Evolutionary conservation across 805 yeast species (phyloP).

Genomic region (Groenewaldozyma tartarivorans): DNA sequence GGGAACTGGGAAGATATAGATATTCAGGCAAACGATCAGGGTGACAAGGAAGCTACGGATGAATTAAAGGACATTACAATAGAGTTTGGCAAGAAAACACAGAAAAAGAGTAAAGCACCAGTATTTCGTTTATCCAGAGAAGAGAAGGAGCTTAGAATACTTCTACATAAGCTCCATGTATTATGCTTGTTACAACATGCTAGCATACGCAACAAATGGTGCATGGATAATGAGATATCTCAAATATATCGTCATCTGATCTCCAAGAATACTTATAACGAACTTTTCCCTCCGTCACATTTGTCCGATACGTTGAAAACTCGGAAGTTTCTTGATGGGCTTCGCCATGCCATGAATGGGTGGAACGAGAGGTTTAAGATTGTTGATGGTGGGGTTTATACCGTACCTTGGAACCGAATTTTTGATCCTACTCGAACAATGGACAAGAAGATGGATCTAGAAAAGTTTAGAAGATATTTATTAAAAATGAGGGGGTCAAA

Average conservation of each 20-base stretch:
- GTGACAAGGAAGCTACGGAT: slow-evolving; percentile 1
- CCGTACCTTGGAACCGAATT: slow-evolving; percentile 42
- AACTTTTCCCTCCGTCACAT: slow-evolving; percentile 40
- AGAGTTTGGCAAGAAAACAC: slow-evolving; percentile 1
- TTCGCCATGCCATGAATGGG: slow-evolving; percentile 53
- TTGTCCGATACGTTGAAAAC: slow-evolving; percentile 42
- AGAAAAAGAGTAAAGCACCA: background rate
- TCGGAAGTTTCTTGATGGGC: slow-evolving; percentile 63
- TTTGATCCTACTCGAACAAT: slow-evolving; percentile 17
- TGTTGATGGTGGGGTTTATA: slow-evolving; percentile 30
- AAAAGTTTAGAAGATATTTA: slow-evolving; percentile 36
- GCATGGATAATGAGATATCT: slow-evolving; percentile 40
- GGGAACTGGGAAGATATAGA: slow-evolving; percentile 34
- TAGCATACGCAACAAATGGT: slow-evolving; percentile 62
- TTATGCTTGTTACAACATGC: slow-evolving; percentile 60
- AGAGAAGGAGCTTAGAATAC: slow-evolving; percentile 44
- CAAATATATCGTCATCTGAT: slow-evolving; percentile 35
- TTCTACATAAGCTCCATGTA: slow-evolving; percentile 51
- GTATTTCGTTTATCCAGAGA: slow-evolving; percentile 26
- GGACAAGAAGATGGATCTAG: slow-evolving; percentile 24
- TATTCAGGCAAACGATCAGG: slow-evolving; percentile 6
- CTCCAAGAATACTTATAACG: slow-evolving; percentile 37
- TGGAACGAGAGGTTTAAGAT: slow-evolving; percentile 53
- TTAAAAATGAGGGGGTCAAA: slow-evolving; percentile 51
- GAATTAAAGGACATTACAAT: slow-evolving; percentile 2